Evolutionary conservation across 108 stramenopile genomes (phyloP).

Genomic region (Skeletonema tropicum): DNA sequence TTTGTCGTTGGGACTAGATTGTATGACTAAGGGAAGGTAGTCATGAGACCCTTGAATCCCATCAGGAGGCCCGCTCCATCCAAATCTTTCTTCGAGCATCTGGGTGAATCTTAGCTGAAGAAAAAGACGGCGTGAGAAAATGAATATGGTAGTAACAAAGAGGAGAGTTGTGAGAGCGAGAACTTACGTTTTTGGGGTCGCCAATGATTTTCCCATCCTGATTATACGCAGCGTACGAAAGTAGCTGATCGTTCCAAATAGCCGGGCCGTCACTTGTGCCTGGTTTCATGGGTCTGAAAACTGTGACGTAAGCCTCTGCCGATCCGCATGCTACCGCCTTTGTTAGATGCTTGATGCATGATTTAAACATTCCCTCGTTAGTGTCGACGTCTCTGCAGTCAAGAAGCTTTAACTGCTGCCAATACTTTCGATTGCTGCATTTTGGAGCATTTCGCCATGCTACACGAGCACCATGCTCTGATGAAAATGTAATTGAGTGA

Average conservation of each 20-base stretch:
- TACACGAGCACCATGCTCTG: constrained; percentile 44
- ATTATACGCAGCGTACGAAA: constrained; percentile 37
- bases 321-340: constrained; percentile 31
- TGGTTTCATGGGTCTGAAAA: constrained; percentile 34
- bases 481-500: no score
- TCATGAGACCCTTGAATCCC: constrained; percentile 3
- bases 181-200: constrained; percentile 29
- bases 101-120: constrained; percentile 20
- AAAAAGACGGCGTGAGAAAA: background rate
- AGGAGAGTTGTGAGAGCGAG: background rate
- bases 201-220: constrained; percentile 29
- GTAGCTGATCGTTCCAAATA: constrained; percentile 51
- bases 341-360: constrained; percentile 41
- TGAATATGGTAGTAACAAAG: background rate
- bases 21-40: constrained; percentile 17
- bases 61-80: constrained; percentile 16
- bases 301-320: constrained; percentile 47
- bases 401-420: constrained; percentile 43
- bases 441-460: constrained; percentile 55
- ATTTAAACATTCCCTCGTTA: constrained; percentile 39
- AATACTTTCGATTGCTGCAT: constrained; percentile 53
- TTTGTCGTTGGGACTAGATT: background rate
- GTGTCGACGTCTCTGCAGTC: constrained; percentile 34
- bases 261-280: constrained; percentile 29
- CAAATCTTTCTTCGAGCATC: constrained; percentile 23